These are phyloP conservation scores for Fusarium burgessii DNA, from an alignment of 2,329 filamentous ascomycete genomes.

Conservation along the genomic window DNA sequence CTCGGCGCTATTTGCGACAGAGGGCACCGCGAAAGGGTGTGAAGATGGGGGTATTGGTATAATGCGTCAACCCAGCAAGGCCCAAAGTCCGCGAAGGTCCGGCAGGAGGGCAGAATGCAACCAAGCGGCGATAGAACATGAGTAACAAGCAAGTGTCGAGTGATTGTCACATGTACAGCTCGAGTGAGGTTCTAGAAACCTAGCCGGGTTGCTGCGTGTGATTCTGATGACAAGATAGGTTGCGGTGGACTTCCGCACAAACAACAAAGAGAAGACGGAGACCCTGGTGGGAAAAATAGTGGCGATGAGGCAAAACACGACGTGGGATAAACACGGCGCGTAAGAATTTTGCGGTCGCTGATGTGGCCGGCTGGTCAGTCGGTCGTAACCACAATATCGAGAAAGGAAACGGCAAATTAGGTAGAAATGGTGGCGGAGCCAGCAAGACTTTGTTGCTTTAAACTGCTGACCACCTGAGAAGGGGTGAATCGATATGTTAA, in stretches of 20 bases:
- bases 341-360: conserved; percentile 37
- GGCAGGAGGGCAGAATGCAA: conserved; percentile 17
- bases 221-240: conserved; percentile 26
- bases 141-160: conserved; percentile 30
- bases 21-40: conserved; percentile 30
- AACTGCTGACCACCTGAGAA: conserved; percentile 2
- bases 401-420: conserved; percentile 12
- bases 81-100: conserved; percentile 15
- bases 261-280: conserved; percentile 9
- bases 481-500: conserved; percentile 3
- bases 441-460: conserved; percentile 15
- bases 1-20: conserved; percentile 35
- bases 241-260: conserved; percentile 23
- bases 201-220: conserved; percentile 22
- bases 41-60: conserved; percentile 31
- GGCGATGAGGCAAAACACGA: conserved; percentile 26
- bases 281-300: conserved; percentile 13
- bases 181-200: conserved; percentile 35
- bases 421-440: conserved; percentile 1
- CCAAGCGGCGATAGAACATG: conserved; percentile 24
- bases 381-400: conserved; percentile 25
- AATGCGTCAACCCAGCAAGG: conserved; percentile 11
- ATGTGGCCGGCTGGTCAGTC: conserved; percentile 39
- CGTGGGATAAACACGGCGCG: conserved; percentile 35
- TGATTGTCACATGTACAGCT: conserved; percentile 36